Percentiles rank a stretch among this genome's conserved stretches.
Evolutionary conservation across 2,329 filamentous ascomycete genomes (phyloP).

Genomic region (Ophiosphaerella korrae): DNA sequence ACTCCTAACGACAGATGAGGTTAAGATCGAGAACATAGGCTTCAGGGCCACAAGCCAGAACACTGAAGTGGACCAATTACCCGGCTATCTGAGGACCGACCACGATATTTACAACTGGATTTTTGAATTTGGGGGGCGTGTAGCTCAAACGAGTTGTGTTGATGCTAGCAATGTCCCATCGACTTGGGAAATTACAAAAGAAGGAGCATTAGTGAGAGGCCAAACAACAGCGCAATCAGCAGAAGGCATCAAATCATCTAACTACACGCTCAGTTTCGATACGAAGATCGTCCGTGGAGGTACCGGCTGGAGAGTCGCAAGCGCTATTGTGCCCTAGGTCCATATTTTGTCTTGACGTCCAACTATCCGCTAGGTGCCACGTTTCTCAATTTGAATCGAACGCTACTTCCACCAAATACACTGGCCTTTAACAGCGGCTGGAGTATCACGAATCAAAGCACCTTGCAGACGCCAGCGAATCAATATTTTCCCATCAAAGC

Average conservation of each 20-base stretch:
- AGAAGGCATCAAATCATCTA: constrained; percentile 17
- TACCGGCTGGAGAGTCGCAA: constrained; percentile 47
- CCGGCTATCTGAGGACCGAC: background rate
- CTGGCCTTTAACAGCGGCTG: constrained; percentile 44
- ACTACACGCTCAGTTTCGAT: constrained; percentile 48
- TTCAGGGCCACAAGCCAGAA: constrained; percentile 34
- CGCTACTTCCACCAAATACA: constrained; percentile 43
- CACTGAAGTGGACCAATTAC: background rate
- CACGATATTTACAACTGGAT: constrained; percentile 37
- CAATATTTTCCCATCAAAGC: constrained; percentile 7
- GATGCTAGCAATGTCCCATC: constrained; percentile 45
- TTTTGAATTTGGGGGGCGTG: constrained; percentile 47
- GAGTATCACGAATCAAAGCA: constrained; percentile 46
- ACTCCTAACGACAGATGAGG: constrained; percentile 39
- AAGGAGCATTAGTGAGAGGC: constrained; percentile 46
- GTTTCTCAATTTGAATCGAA: constrained; percentile 44
- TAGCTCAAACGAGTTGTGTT: constrained; percentile 44
- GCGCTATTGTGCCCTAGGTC: constrained; percentile 20
- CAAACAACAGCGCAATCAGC: constrained; percentile 36
- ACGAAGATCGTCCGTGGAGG: constrained; percentile 48
- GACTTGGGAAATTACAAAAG: constrained; percentile 32
- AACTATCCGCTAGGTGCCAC: constrained; percentile 17
- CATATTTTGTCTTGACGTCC: constrained; percentile 30
- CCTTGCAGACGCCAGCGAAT: constrained; percentile 15
- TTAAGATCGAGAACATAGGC: constrained; percentile 42